Conservation (phyloP, 192 early-diverging fungal species). For the Backusella psychrophila region DNA sequence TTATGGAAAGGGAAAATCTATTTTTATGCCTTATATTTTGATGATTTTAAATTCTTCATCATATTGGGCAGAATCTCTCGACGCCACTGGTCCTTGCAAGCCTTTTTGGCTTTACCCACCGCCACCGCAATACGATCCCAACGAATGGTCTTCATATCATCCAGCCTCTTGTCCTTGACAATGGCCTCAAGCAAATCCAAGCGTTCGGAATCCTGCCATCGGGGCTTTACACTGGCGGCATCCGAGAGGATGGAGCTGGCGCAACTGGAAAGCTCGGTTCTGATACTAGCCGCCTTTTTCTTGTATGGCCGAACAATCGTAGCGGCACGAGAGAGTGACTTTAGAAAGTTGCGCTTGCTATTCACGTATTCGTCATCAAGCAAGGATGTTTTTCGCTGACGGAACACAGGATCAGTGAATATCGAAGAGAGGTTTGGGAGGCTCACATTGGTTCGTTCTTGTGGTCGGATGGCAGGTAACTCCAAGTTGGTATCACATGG, state of each 20-base stretch:
- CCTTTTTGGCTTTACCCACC: constrained; percentile 32
- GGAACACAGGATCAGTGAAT: background rate
- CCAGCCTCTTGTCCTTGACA: constrained; percentile 26
- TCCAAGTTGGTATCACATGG: background rate
- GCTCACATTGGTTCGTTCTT: background rate
- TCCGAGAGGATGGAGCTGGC: background rate
- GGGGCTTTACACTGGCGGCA: constrained; percentile 10
- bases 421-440: background rate
- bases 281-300: background rate
- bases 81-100: constrained; percentile 38
- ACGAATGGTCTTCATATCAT: constrained; percentile 25
- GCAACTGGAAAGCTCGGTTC: background rate
- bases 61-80: constrained; percentile 27
- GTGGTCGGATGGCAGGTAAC: background rate
- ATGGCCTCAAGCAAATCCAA: constrained; percentile 23
- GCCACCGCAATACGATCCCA: constrained; percentile 29
- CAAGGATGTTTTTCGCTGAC: background rate
- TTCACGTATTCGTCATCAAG: background rate
- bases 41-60: constrained; percentile 11
- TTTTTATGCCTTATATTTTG: background rate
- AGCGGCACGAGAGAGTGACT: background rate
- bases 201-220: constrained; percentile 29
- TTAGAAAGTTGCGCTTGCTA: background rate
- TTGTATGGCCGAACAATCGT: background rate
- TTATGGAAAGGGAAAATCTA: too few relatives aligned